Percentiles rank a stretch among this genome's conserved stretches.
Conservation (phyloP, 1,284 basidiomycete genomes). For the Trametes hirsuta region DNA sequence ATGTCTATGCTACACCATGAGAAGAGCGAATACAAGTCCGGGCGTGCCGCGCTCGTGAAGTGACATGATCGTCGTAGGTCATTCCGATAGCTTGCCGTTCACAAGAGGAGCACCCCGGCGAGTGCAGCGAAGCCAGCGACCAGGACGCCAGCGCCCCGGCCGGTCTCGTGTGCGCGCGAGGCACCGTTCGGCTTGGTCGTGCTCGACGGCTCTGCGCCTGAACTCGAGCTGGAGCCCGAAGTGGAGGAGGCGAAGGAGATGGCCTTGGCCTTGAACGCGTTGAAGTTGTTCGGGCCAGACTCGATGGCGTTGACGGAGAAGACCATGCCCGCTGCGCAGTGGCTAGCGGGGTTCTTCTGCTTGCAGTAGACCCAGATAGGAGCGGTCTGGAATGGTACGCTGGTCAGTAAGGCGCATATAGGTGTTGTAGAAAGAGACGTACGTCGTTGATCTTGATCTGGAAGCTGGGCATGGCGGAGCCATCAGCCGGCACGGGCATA, state of each 20-base stretch:
- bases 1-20: constrained; percentile 21
- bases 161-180: background rate
- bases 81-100: background rate
- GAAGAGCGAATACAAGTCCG: constrained; percentile 6
- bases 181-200: constrained; percentile 8
- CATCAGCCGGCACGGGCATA: constrained; percentile 50
- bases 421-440: constrained; percentile 22
- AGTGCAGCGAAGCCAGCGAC: constrained; percentile 7
- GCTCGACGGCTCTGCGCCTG: constrained; percentile 1
- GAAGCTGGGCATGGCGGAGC: constrained; percentile 51
- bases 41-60: background rate
- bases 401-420: background rate
- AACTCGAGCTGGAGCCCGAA: background rate
- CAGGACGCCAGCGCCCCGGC: constrained; percentile 9
- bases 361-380: constrained; percentile 70
- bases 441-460: constrained; percentile 61
- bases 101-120: constrained; percentile 1
- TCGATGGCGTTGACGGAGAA: constrained; percentile 64
- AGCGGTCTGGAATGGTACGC: constrained; percentile 35
- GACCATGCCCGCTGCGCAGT: constrained; percentile 69
- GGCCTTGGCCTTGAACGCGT: constrained; percentile 51
- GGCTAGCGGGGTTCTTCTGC: constrained; percentile 46
- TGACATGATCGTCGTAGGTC: constrained; percentile 1
- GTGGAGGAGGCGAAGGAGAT: constrained; percentile 20
- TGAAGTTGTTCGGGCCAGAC: constrained; percentile 56